Evolutionary conservation across 2,329 filamentous ascomycete species (phyloP).

Genomic region (Exophiala sp.): DNA sequence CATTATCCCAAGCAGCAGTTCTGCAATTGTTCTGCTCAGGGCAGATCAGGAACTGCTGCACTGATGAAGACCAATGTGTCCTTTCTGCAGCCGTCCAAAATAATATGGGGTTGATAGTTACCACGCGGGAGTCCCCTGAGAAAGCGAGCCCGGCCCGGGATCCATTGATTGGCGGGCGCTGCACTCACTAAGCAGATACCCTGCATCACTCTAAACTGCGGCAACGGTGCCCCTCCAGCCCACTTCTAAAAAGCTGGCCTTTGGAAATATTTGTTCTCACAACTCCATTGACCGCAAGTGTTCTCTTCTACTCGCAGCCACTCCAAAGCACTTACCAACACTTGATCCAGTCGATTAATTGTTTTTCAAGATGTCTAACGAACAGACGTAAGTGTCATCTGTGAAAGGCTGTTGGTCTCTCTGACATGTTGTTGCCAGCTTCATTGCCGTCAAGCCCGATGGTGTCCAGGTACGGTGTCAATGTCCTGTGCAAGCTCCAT

Average conservation of each 20-base stretch:
- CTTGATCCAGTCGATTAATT: conserved; percentile 28
- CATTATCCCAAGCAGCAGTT: conserved; percentile 11
- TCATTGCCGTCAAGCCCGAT: conserved; percentile 99
- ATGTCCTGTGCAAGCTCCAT: neutral
- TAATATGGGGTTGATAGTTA: neutral
- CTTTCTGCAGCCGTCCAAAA: neutral
- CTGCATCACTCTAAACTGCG: conserved; percentile 3
- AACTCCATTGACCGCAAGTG: conserved; percentile 28
- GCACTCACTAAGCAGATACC: neutral
- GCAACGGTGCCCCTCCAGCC: conserved; percentile 8
- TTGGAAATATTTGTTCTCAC: conserved; percentile 22
- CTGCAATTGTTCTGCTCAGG: neutral
- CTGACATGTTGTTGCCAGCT: conserved; percentile 57
- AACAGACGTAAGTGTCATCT: conserved; percentile 73
- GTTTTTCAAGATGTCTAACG: conserved; percentile 64
- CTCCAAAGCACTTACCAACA: conserved; percentile 13
- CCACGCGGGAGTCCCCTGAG: neutral
- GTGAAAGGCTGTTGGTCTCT: conserved; percentile 14
- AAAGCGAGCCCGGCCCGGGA: neutral
- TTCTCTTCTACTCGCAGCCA: conserved; percentile 5
- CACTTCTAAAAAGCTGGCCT: conserved; percentile 7
- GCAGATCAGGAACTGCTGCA: neutral
- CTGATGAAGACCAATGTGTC: conserved; percentile 12
- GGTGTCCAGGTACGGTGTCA: conserved; percentile 79
- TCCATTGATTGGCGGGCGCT: neutral